These are phyloP conservation scores for Blastobotrys petasosporus DNA, from an alignment of 1,139 yeast species.

Conservation along the genomic window DNA sequence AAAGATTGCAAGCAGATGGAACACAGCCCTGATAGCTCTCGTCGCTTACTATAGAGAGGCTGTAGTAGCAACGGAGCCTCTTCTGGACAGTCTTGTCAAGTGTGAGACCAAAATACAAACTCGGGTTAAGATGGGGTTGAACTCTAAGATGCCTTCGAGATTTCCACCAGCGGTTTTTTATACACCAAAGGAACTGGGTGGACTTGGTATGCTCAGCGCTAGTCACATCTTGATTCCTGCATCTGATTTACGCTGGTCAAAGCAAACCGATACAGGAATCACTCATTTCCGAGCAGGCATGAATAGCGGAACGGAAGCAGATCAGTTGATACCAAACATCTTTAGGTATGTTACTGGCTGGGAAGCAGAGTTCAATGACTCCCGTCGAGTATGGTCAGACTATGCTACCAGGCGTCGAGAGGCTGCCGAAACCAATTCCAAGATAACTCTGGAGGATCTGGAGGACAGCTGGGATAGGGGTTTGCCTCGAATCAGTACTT, in stretches of 20 bases:
- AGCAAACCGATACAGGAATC: conserved; percentile 90
- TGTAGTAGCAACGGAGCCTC: conserved; percentile 70
- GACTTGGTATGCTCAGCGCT: conserved; percentile 95
- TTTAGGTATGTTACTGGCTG: conserved; percentile 90
- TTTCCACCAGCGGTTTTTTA: conserved; percentile 99
- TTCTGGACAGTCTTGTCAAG: conserved; percentile 77
- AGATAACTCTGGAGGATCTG: conserved; percentile 86
- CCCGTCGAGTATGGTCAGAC: conserved; percentile 97
- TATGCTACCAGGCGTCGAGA: conserved; percentile 86
- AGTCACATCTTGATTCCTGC: conserved; percentile 93
- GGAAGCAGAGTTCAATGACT: conserved; percentile 94
- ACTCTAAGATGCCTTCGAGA: conserved; percentile 97
- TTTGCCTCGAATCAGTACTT: conserved; percentile 87
- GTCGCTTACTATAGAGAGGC: conserved; percentile 94
- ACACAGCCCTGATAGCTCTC: conserved; percentile 79
- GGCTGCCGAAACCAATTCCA: conserved; percentile 78
- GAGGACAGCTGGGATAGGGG: conserved; percentile 97
- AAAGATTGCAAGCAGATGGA: conserved; percentile 94
- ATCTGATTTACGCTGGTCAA: conserved; percentile 85
- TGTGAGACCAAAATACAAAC: conserved; percentile 94
- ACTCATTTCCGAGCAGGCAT: conserved; percentile 94
- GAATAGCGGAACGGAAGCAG: conserved; percentile 67
- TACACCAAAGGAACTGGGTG: conserved; percentile 96
- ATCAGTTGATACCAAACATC: conserved; percentile 82
- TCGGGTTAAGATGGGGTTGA: conserved; percentile 87